Evolutionary conservation across 176 grass and related monocot genomes (phyloP).

Genomic region (Luzula sylvatica): DNA sequence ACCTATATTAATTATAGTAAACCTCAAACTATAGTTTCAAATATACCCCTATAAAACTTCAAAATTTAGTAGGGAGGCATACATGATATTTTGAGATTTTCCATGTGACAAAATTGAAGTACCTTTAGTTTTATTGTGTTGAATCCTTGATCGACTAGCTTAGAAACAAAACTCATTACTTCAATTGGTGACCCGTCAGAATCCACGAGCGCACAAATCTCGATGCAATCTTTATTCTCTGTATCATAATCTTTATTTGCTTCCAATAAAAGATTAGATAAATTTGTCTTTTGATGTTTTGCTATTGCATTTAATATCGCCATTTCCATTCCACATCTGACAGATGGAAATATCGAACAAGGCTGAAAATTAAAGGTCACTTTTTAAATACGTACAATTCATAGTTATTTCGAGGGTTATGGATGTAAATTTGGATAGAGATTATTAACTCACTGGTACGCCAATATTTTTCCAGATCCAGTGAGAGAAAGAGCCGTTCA

Average conservation of each 20-base stretch:
- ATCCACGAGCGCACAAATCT: slow-evolving; percentile 84
- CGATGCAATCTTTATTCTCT: slow-evolving; percentile 35
- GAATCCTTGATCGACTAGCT: slow-evolving; percentile 75
- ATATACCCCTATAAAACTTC: not conserved
- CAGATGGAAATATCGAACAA: slow-evolving; percentile 79
- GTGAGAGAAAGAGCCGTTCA: slow-evolving; percentile 81
- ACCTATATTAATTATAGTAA: slow-evolving; percentile 34
- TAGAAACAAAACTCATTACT: slow-evolving; percentile 55
- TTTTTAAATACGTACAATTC: not conserved
- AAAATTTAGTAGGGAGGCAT: no score
- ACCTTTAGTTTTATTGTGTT: slow-evolving; percentile 93
- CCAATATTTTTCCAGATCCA: slow-evolving; percentile 82
- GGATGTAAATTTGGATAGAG: not conserved
- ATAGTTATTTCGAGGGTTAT: not conserved
- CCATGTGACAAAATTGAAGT: not conserved
- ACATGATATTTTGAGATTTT: no score
- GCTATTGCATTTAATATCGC: slow-evolving; percentile 85
- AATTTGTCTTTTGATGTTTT: slow-evolving; percentile 29
- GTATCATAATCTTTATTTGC: slow-evolving; percentile 19
- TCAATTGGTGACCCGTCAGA: slow-evolving; percentile 55
- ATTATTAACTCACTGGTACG: slow-evolving; percentile 54
- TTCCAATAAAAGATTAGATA: slow-evolving; percentile 48
- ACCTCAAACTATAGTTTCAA: not conserved
- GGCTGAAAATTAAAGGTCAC: slow-evolving; percentile 39
- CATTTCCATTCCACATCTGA: slow-evolving; percentile 90